A percentile compares a stretch with the other conserved stretches of the same genome.
phyloP scores from a whole-genome alignment of 345 rosid species.

The Conringia planisiliqua region DNA sequence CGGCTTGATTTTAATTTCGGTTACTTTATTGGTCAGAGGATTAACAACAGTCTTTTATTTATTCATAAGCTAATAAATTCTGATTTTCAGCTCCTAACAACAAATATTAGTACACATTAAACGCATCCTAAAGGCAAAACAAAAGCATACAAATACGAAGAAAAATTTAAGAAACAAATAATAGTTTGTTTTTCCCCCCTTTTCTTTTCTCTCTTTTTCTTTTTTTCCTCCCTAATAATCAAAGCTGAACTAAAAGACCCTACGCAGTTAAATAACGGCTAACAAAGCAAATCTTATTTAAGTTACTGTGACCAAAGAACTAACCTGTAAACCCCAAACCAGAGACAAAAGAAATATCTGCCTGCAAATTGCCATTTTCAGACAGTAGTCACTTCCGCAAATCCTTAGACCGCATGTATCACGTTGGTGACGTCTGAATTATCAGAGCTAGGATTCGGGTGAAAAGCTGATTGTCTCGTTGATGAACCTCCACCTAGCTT shows the following conservation, averaged over 20 bases:
- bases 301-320: conserved; percentile 29
- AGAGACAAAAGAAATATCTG: background rate
- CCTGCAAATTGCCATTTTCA: background rate
- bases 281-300: conserved; percentile 23
- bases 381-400: background rate
- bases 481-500: conserved; percentile 64
- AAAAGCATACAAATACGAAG: conserved; percentile 9
- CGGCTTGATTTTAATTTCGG: too few relatives aligned
- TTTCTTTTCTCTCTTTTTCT: background rate
- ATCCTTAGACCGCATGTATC: conserved; percentile 52
- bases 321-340: conserved; percentile 27
- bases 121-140: conserved; percentile 22
- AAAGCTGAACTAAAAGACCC: conserved; percentile 33
- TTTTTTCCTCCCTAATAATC: conserved; percentile 6
- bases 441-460: conserved; percentile 65
- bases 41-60: background rate
- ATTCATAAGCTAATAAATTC: background rate
- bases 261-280: conserved; percentile 25
- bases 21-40: background rate
- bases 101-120: conserved; percentile 3
- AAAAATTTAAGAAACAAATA: conserved; percentile 11
- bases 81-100: background rate
- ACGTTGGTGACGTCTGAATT: conserved; percentile 53
- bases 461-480: conserved; percentile 90
- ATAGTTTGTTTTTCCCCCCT: background rate